Conservation (phyloP, 129 eudicot genomes). For the Cynara cardunculus region DNA sequence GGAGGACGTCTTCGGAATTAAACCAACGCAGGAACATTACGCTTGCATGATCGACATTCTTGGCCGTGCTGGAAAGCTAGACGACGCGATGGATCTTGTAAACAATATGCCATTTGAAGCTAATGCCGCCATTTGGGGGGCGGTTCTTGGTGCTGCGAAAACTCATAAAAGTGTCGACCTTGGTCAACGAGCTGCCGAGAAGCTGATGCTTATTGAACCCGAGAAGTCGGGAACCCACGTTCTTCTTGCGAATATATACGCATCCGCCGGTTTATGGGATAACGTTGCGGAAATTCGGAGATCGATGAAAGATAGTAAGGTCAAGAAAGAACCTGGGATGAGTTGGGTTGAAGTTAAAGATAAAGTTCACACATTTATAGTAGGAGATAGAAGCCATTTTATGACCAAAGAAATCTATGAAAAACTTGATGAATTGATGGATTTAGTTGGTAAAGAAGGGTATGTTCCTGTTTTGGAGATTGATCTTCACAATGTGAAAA, state of each 20-base stretch:
- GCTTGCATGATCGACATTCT: conserved; percentile 91
- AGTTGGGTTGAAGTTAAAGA: conserved; percentile 90
- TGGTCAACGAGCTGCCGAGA: conserved; percentile 66
- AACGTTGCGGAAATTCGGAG: conserved; percentile 59
- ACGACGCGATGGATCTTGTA: conserved; percentile 66
- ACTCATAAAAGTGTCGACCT: conserved; percentile 73
- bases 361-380: conserved; percentile 66
- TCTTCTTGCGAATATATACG: conserved; percentile 82
- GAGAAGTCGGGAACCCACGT: conserved; percentile 82
- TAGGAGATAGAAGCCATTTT: conserved; percentile 67
- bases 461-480: conserved; percentile 71
- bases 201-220: conserved; percentile 63
- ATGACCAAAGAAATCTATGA: conserved; percentile 59
- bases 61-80: conserved; percentile 66
- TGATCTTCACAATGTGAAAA: conserved; percentile 71
- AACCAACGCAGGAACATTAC: conserved; percentile 80
- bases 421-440: conserved; percentile 60
- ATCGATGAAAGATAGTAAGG: conserved; percentile 62
- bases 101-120: conserved; percentile 81
- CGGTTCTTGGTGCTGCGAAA: conserved; percentile 88
- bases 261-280: conserved; percentile 81
- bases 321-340: conserved; percentile 90
- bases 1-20: conserved; percentile 47
- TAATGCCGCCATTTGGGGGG: conserved; percentile 80
- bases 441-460: conserved; percentile 57